Evolutionary conservation across 2,329 filamentous ascomycete genomes (phyloP).

Genomic region (Metarhizium sp.): DNA sequence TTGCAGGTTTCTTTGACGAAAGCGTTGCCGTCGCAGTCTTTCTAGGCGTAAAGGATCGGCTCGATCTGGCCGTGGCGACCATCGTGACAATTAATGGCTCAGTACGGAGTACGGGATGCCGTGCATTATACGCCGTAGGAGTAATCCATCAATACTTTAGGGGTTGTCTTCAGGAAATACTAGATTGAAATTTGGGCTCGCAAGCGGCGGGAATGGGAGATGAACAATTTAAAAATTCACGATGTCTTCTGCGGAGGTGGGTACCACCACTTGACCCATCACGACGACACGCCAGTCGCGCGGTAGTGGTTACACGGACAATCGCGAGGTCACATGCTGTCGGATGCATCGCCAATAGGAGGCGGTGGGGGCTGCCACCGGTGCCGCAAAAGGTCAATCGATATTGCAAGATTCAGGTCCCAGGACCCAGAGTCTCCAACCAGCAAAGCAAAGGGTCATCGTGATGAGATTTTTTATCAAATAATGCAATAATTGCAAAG

Average conservation of each 20-base stretch:
- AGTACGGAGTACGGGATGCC: neutral
- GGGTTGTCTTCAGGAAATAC: neutral
- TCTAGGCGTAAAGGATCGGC: slow-evolving; percentile 21
- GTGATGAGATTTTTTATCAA: no score
- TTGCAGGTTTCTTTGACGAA: slow-evolving; percentile 25
- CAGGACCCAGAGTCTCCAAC: no score
- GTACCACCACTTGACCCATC: neutral
- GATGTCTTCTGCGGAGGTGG: neutral
- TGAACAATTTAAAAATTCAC: neutral
- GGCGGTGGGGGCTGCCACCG: no score
- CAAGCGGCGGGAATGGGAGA: neutral
- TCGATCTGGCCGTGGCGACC: slow-evolving; percentile 24
- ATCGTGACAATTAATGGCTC: slow-evolving; percentile 14
- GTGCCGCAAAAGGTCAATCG: no score
- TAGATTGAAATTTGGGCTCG: neutral
- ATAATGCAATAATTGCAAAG: no score
- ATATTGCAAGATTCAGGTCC: no score
- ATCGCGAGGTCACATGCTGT: slow-evolving; percentile 24
- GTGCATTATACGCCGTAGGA: neutral
- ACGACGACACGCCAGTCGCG: slow-evolving; percentile 6
- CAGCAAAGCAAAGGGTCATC: no score
- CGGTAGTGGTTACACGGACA: slow-evolving; percentile 6
- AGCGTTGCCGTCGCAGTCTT: slow-evolving; percentile 16
- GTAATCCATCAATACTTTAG: neutral
- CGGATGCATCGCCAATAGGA: no score